Evolutionary conservation across 1,284 basidiomycete genomes (phyloP), one percentile per base, ranked within the genome.

Genomic region (Moesziomyces globuligerus): DNA sequence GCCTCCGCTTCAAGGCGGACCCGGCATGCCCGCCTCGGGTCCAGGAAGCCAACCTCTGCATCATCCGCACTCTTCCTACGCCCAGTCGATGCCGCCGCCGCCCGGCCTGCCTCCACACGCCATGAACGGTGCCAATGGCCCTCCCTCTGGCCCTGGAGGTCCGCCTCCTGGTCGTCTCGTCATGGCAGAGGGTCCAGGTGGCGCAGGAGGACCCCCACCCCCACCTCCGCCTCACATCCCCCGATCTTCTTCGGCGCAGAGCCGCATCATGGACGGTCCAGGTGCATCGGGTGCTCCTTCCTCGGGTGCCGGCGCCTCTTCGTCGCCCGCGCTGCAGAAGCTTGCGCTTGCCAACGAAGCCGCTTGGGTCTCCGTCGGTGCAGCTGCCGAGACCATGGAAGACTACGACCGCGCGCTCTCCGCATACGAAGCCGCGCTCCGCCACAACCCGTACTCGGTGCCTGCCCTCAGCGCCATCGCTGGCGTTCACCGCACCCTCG

Each of bases 401-500:
- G 80, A 81, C 48, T 78, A 68, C 43, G 73, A 78, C 10, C 72
- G 80, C 15, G 80, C 80, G 2, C 70, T 81, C 21, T 62, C 73
- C 6, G 76, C 76, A 6, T 81, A 81, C 52, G 80, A 81, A 24
- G 67, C 75, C 26, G 79, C 80, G 8, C 68, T 81, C 32, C 61
- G 72, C 39, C 76, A 81, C 65, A 81, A 81, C 34, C 79, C 78
- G 0, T 80, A 80, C 47, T 81, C 79, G 10, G 66, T 81, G 0
- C 73, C 77, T 1, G 80, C 80, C 15, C 72, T 81, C 32, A 80
- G 70, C 42, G 80, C 79, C 24, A 81, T 81, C 32, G 80, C 80
- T 23, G 78, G 74, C 40, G 74, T 80, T 10, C 75, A 81, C 37
- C 75, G 80, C 17, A 72, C 76, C 15, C 29, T 81, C 42, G 80